A percentile compares a stretch with the other conserved stretches of the same genome.
phyloP scores from a whole-genome alignment of 306 rosid genomes.

The Dryas drummondii region DNA sequence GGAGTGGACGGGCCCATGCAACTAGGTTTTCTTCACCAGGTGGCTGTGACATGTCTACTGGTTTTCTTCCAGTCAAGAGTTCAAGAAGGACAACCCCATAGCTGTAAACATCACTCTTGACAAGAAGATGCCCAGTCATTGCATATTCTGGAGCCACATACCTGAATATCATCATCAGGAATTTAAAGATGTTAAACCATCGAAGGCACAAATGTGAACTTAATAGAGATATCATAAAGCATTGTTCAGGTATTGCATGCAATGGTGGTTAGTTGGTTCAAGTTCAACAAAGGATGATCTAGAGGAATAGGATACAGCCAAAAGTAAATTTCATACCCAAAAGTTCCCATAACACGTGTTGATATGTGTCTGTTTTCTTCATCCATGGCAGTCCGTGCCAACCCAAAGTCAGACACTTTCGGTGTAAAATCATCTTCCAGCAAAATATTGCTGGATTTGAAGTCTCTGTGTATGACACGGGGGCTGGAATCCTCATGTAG shows the following conservation, averaged over 20 bases:
- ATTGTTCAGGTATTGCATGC: not conserved
- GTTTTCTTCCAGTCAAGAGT: slow-evolving; percentile 78
- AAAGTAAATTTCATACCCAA: slow-evolving; percentile 56
- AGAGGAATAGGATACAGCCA: slow-evolving; percentile 3
- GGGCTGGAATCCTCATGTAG: slow-evolving; percentile 98
- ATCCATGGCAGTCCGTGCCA: slow-evolving; percentile 88
- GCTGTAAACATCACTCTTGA: slow-evolving; percentile 91
- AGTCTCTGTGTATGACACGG: slow-evolving; percentile 91
- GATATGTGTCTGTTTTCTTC: slow-evolving; percentile 82
- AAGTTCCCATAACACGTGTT: slow-evolving; percentile 98
- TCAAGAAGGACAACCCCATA: slow-evolving; percentile 94
- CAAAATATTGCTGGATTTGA: slow-evolving; percentile 92
- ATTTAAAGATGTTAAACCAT: slow-evolving; percentile 17
- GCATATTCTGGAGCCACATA: slow-evolving; percentile 95
- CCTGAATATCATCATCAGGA: slow-evolving; percentile 39
- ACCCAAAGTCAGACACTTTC: slow-evolving; percentile 95
- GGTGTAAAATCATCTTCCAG: slow-evolving; percentile 91
- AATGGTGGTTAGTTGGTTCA: not conserved
- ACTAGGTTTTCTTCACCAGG: slow-evolving; percentile 87
- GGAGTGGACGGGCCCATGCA: slow-evolving; percentile 80
- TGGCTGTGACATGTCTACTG: slow-evolving; percentile 89
- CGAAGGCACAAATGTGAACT: not conserved
- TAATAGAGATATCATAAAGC: not conserved
- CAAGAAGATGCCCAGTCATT: slow-evolving; percentile 93
- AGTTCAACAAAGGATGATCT: not conserved